Base-by-base conservation (phyloP, 73 alveolate genomes). In the Uronychia setigera region DNA sequence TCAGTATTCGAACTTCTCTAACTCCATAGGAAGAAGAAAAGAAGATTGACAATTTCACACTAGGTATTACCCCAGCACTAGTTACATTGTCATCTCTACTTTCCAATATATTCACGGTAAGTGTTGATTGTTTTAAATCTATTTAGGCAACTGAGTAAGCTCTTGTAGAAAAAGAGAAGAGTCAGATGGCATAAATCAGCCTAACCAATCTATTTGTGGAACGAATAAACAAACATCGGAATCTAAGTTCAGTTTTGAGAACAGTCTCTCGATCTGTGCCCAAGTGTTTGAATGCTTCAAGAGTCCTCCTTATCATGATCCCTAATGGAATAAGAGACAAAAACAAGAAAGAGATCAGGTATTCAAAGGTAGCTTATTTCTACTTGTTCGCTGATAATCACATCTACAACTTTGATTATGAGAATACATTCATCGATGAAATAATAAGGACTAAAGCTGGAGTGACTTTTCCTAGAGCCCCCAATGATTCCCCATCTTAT, bases 341-440 rank as follows among this genome's bases (percentile, higher is more conserved):
- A n/a, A n/a, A n/a, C n/a, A n/a, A n/a, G n/a, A n/a, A 46, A 19
- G n/a, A 46, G 67, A 5, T 46, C 67, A 46, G 67, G 67, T 11
- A 46, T 11, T 46, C 67, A 5, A 78, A 78, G 33, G 33, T 28
- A 1, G 84, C 84, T 26, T 78, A 78, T 26, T 78, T 78, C 84
- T 78, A 78, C 32, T 33, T 59, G 5, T 78, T 78, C 29, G 30
- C 84, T 30, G 84, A 78, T 29, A 5, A 78, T 33, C 84, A 78
- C 75, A 78, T 35, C 1, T 78, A 78, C 84, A 78, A 78, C 29
- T 78, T 78, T 31, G 35, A 78, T 31, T 78, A 78, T 26, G 84
- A 78, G 11, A 59, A 75, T 1, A 78, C 84, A 11, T 78, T 78
- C 35, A 59, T 78, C 26, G 84, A 78, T 33, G 35, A 78, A 33